Evolutionary conservation across 768 basidiomycete genomes (phyloP), one percentile per base, ranked within the genome.

Genomic region (Tremella fuciformis): DNA sequence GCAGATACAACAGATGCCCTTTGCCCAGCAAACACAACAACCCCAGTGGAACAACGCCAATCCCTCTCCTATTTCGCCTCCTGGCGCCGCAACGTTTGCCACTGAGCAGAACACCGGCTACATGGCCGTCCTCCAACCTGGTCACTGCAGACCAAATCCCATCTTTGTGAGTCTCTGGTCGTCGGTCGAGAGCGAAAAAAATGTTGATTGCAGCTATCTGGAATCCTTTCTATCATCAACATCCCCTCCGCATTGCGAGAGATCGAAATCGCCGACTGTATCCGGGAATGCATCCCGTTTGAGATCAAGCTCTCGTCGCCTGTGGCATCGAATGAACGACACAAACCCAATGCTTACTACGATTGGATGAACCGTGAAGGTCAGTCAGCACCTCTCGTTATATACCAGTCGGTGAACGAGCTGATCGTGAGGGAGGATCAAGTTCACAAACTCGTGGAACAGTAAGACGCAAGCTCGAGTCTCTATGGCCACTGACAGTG

Each of bases 311-410:
- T 71, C 22, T 37, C 26, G 3, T 39, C 41, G 11, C 50, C 60
- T 18, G 65, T 71, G 13, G 40, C 48, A 1, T 34, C 48, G 1
- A 49, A 59, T 11, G 53, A 46, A 18, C 22, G 70, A 13, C 50
- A 67, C 8, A 55, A 58, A 50, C 70, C 70, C 3, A 59, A 71
- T 47, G 57, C 47, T 29, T 62, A 60, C 38, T 71, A 71, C 41
- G 64, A 66, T 38, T 71, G 70, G 70, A 71, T 71, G 70, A 53
- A 57, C 6, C 62, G 56, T 40, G 24, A 52, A 4, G 70, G 69
- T 66, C 22, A 56, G 69, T 66, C 22, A 56, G 66, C 40, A 50
- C 42, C 15, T 39, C 37, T 41, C 18, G 19, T 22, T 13, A 24
- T 42, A 19, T 38, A 34, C 11, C 29, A 34, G 18, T 39, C 51